Evolutionary conservation across 2,329 filamentous ascomycete species (phyloP), one percentile per base, ranked within the genome.

Genomic region (Sclerotinia borealis): DNA sequence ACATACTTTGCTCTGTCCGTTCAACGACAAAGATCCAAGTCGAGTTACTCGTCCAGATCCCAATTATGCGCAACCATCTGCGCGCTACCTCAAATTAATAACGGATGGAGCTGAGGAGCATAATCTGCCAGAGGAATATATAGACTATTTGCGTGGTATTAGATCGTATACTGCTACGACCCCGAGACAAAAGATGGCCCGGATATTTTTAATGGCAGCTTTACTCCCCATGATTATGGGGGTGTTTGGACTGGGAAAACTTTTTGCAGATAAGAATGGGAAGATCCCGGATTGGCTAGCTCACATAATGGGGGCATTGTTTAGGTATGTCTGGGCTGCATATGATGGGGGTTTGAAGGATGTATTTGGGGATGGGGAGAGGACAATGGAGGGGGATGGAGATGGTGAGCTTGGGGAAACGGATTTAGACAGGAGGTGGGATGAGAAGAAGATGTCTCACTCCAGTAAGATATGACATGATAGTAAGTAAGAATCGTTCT

Each of bases 281-380:
- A 83, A 79, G 61, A 78, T 85, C 59, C 92, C 93, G 0, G 71
- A 72, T 15, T 96, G 91, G 91, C 66, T 93, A 56, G 80, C 78
- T 3, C 74, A 75, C 19, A 59, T 83, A 0, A 78, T 81, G 63
- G 81, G 79, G 0, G 74, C 79, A 1, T 15, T 89, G 1, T 85
- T 89, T 64, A 80, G 77, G 1, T 73, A 79, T 0, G 76, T 86
- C 68, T 93, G 89, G 90, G 71, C 68, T 51, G 81, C 76, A 52
- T 91, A 92, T 76, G 89, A 92, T 76, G 65, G 59, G 0, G 72
- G 85, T 22, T 88, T 89, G 68, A 87, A 85, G 74, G 78, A 76
- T 0, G 47, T 88, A 0, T 97, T 96, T 79, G 93, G 93, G 0
- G 90, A 98, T 72, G 95, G 95, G 0, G 93, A 98, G 80, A 84